phyloP scores from a whole-genome alignment of 2,329 filamentous ascomycete genomes.

The Pestalotiopsis sp. region DNA sequence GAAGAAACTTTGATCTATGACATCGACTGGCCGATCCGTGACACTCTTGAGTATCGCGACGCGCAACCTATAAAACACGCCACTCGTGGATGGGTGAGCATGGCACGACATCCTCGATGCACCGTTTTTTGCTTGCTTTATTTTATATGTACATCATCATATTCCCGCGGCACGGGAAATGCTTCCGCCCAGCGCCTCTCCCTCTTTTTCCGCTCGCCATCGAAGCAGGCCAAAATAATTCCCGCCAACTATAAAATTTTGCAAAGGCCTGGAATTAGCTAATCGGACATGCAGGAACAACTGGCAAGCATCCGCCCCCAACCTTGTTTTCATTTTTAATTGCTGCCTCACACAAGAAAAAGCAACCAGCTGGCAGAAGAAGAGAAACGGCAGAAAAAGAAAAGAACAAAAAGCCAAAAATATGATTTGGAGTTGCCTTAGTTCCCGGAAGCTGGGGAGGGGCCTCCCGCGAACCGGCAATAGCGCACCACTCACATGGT shows the following conservation, averaged over 20 bases:
- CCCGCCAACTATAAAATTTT: background rate
- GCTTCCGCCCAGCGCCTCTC: background rate
- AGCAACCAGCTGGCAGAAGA: background rate
- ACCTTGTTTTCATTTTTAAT: background rate
- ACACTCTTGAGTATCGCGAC: background rate
- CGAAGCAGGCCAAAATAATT: background rate
- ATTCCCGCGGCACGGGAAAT: background rate
- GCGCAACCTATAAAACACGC: background rate
- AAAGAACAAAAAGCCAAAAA: background rate
- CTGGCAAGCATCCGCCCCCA: background rate
- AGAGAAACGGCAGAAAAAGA: background rate
- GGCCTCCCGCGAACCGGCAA: background rate
- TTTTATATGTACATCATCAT: background rate
- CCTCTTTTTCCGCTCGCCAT: background rate
- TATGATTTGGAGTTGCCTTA: conserved; percentile 3
- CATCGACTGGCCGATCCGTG: background rate
- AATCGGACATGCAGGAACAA: conserved; percentile 3
- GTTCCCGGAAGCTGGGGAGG: conserved; percentile 4
- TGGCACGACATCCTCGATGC: background rate
- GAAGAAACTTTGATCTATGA: background rate
- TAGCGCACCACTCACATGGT: background rate
- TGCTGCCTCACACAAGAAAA: too few relatives aligned
- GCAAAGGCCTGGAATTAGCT: background rate
- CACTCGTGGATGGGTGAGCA: background rate
- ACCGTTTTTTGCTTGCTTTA: background rate